Percentiles rank a stretch among this genome's conserved stretches.
Evolutionary conservation across 139 green algal species (phyloP).

Genomic region (Chlamydomonas asymmetrica): DNA sequence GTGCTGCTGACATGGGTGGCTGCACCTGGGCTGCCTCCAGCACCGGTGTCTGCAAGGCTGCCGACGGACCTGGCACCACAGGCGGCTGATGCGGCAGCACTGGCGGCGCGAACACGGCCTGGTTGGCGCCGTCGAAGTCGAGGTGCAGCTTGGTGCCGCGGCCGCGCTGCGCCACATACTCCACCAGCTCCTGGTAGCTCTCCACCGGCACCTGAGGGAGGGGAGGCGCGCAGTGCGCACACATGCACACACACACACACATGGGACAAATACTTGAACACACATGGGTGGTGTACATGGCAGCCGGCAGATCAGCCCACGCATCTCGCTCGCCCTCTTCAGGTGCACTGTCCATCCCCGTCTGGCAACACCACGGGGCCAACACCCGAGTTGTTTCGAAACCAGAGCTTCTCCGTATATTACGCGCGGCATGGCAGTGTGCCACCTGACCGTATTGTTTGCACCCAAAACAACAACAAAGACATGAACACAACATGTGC

Average conservation of each 20-base stretch:
- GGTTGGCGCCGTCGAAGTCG: not conserved
- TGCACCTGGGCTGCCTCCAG: not conserved
- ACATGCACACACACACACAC: not conserved
- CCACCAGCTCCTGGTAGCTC: slow-evolving; percentile 41
- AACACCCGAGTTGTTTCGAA: too few relatives aligned
- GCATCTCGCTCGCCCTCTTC: not conserved
- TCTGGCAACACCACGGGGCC: too few relatives aligned
- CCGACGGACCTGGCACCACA: not conserved
- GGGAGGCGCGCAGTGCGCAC: not conserved
- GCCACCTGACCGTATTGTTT: too few relatives aligned
- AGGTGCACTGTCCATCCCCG: too few relatives aligned
- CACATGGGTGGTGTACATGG: not conserved
- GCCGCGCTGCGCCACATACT: slow-evolving; percentile 36
- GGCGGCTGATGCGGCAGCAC: not conserved
- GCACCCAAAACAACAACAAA: too few relatives aligned
- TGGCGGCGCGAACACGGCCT: not conserved
- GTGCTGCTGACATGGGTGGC: not conserved
- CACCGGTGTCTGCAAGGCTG: not conserved
- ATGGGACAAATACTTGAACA: not conserved
- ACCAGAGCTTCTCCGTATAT: too few relatives aligned
- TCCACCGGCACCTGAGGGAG: slow-evolving; percentile 21
- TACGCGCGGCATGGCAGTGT: too few relatives aligned
- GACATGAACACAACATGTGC: too few relatives aligned
- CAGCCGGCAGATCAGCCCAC: not conserved
- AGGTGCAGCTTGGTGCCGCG: not conserved